Evolutionary conservation across 192 early-diverging fungal genomes (phyloP), one percentile per base, ranked within the genome.

Genomic region (Podila epicladia): DNA sequence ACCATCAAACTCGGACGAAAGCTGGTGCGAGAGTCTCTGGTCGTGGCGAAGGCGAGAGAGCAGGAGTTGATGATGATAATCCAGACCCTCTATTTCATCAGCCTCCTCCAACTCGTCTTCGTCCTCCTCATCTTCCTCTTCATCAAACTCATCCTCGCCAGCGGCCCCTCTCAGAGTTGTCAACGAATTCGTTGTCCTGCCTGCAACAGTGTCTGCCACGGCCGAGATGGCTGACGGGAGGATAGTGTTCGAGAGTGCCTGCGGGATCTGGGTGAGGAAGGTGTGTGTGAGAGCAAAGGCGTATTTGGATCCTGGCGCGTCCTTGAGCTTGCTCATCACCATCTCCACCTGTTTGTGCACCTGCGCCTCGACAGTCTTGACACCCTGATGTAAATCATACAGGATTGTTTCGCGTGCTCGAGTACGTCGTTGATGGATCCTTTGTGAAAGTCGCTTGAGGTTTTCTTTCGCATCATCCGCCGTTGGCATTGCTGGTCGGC

Each of bases 331-430:
- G 29, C 65, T 72, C 26, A 79, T 24, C 15, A 79, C 76, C 70
- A 79, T 79, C n/a, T 79, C 76, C 41, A 79, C 76, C 22, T 79
- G 76, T 26, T 79, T 79, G 5, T 72, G 76, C 13, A 79, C 70
- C n/a, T 79, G 76, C 17, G 76, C 76, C 24, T 79, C 76, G 7
- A 79, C 76, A 9, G 65, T 68, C 45, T 79, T 79, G 5, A 79
- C 75, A 11, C 75, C 75, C 17, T 78, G 69, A 67, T 78, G 75
- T 6, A 78, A 51, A 31, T 78, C 69, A 17, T 67, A 78, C 8
- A 78, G 41, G 41, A 78, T 78, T 13, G 75, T 78, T 26, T 78
- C 75, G 9, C 75, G 69, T 19, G 75, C 60, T 41, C 75, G 64
- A 1, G 75, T 78, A 0, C 75, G 69, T 15, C 75, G 64, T 49